Evolutionary conservation across 805 yeast genomes (phyloP).

Genomic region (Saccharomycopsis sp.): DNA sequence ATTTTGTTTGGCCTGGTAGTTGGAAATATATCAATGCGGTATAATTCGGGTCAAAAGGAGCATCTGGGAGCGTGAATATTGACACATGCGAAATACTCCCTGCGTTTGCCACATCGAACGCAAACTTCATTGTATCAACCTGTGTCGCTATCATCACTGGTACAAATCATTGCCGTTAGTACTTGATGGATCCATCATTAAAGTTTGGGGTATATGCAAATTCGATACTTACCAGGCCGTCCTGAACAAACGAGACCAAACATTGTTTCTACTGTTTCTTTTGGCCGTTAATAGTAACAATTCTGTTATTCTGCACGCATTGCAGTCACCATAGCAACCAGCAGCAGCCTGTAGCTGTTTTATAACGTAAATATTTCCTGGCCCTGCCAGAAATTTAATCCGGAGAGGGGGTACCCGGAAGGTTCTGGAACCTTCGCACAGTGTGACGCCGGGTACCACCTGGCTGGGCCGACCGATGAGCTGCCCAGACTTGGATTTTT

Average conservation of each 20-base stretch:
- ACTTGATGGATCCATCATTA: background rate
- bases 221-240: constrained; percentile 40
- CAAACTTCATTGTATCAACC: constrained; percentile 62
- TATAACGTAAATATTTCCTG: background rate
- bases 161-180: background rate
- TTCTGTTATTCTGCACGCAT: no score
- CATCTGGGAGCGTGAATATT: constrained; percentile 78
- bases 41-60: constrained; percentile 58
- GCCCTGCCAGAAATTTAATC: background rate
- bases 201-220: background rate
- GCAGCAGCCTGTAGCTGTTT: no score
- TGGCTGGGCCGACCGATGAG: background rate
- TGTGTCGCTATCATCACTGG: constrained; percentile 47
- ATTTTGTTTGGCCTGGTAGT: constrained; percentile 56
- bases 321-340: no score
- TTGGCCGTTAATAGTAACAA: background rate
- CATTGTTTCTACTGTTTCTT: constrained; percentile 33
- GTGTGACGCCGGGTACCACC: background rate
- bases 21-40: constrained; percentile 89
- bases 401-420: background rate
- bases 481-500: background rate
- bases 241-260: constrained; percentile 77
- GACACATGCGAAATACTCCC: constrained; percentile 71
- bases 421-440: constrained; percentile 1
- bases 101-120: constrained; percentile 56